These are phyloP conservation scores for Tetracentron sinense DNA, from an alignment of 164 flowering plant genomes.

Conservation along the genomic window DNA sequence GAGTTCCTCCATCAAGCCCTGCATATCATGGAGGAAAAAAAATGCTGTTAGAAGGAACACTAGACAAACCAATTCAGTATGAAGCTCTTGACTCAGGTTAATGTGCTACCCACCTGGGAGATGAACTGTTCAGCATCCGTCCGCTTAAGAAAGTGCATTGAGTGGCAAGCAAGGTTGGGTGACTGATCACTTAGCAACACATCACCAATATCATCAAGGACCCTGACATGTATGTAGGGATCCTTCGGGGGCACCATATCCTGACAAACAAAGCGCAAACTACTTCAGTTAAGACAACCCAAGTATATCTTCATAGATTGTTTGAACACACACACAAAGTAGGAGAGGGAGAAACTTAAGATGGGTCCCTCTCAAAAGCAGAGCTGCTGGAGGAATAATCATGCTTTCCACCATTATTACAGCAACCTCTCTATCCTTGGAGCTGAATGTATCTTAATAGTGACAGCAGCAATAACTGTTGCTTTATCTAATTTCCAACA, in stretches of 20 bases:
- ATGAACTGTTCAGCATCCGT: constrained; percentile 94
- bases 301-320: neutral
- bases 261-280: constrained; percentile 30
- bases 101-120: constrained; percentile 45
- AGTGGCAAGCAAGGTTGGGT: constrained; percentile 67
- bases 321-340: too few relatives aligned
- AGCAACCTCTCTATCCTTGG: too few relatives aligned
- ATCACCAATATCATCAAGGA: constrained; percentile 80
- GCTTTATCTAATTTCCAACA: too few relatives aligned
- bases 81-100: neutral
- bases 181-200: constrained; percentile 63
- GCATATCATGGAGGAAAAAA: constrained; percentile 3
- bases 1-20: constrained; percentile 94
- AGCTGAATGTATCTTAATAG: too few relatives aligned
- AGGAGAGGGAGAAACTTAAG: too few relatives aligned
- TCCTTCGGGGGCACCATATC: constrained; percentile 99
- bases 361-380: too few relatives aligned
- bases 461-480: too few relatives aligned
- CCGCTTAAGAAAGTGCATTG: constrained; percentile 83
- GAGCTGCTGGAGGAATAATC: neutral
- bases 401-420: too few relatives aligned
- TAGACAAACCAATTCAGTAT: neutral
- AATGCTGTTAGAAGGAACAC: neutral
- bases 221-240: constrained; percentile 89
- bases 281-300: neutral